Evolutionary conservation across 2,329 filamentous ascomycete species (phyloP).

Genomic region (Scedosporium minutisporum): DNA sequence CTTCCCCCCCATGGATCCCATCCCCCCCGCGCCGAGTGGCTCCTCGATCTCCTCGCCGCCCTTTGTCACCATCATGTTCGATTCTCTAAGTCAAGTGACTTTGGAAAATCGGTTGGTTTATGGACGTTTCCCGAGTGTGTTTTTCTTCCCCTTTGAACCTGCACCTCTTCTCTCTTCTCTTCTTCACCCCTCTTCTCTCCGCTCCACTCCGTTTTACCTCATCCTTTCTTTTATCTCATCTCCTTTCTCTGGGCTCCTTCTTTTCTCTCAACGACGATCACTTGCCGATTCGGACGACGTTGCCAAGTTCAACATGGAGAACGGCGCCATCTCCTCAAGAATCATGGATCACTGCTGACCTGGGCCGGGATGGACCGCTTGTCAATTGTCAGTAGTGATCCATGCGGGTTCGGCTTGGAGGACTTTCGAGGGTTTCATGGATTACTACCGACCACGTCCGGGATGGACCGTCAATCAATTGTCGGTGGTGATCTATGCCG

Average conservation of each 20-base stretch:
- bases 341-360: too few relatives aligned
- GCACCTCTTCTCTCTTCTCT: not conserved
- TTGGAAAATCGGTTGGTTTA: not conserved
- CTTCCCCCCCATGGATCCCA: not conserved
- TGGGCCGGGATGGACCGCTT: too few relatives aligned
- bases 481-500: too few relatives aligned
- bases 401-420: too few relatives aligned
- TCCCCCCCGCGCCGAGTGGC: not conserved
- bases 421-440: too few relatives aligned
- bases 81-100: not conserved
- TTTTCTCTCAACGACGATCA: not conserved
- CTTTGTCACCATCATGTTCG: not conserved
- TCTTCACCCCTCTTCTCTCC: not conserved
- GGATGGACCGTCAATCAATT: too few relatives aligned
- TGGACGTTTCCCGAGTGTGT: not conserved
- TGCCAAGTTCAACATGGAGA: not conserved
- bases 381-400: too few relatives aligned
- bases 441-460: too few relatives aligned
- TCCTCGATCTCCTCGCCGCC: not conserved
- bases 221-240: not conserved
- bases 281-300: not conserved
- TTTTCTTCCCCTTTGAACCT: not conserved
- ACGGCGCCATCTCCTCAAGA: not conserved
- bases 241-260: not conserved
- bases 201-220: not conserved